These are phyloP conservation scores for Epipyxis sp. DNA, from an alignment of 108 stramenopile species.

Conservation along the genomic window DNA sequence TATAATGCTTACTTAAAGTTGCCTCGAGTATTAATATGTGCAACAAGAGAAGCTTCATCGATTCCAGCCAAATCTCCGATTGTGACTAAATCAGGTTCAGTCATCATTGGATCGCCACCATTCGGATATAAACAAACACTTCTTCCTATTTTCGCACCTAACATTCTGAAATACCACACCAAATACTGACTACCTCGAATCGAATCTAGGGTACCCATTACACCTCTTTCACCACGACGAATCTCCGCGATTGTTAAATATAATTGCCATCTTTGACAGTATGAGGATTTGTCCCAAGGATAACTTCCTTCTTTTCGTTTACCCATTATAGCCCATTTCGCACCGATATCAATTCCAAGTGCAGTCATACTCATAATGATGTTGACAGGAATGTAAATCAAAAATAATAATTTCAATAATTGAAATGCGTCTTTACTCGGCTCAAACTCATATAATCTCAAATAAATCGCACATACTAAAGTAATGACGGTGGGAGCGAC, in stretches of 20 bases:
- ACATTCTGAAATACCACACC: conserved; percentile 22
- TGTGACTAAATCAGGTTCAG: background rate
- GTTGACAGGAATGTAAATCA: background rate
- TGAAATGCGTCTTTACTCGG: no score
- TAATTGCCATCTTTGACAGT: conserved; percentile 18
- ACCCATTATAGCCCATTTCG: background rate
- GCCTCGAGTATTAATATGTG: background rate
- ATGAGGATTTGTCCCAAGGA: conserved; percentile 15
- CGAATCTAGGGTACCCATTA: background rate
- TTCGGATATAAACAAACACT: conserved; percentile 28
- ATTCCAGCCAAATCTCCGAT: background rate
- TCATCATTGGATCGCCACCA: conserved; percentile 9
- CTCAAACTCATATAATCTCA: no score
- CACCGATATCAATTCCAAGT: background rate
- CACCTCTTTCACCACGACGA: conserved; percentile 12
- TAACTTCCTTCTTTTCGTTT: background rate
- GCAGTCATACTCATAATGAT: background rate
- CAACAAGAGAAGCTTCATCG: background rate
- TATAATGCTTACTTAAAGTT: no score
- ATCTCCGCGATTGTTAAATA: conserved; percentile 13
- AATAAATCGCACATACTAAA: no score
- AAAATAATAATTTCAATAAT: background rate
- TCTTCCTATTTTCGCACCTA: conserved; percentile 12
- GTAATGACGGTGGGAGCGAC: no score
- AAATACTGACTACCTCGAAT: conserved; percentile 10